Evolutionary conservation across 345 rosid species (phyloP).

Genomic region (Eucalyptus regnans): DNA sequence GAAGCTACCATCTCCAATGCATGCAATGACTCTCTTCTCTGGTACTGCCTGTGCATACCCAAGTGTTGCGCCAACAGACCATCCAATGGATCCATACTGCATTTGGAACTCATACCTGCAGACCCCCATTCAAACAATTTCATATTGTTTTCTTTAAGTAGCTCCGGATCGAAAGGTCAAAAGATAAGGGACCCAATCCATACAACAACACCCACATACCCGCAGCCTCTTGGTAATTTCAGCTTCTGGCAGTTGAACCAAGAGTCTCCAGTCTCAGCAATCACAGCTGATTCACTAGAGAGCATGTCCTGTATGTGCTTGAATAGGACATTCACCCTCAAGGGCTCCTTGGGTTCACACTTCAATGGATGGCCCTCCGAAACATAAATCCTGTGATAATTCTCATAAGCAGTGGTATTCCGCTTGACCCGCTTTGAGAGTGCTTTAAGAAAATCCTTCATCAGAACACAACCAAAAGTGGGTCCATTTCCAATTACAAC

Average conservation of each 20-base stretch:
- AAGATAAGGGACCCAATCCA: neutral
- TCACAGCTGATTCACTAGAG: conserved; percentile 58
- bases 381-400: conserved; percentile 64
- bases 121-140: neutral
- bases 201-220: conserved; percentile 20
- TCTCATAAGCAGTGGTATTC: conserved; percentile 53
- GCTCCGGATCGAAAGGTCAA: neutral
- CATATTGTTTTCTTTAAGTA: neutral
- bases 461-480: conserved; percentile 61
- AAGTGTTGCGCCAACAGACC: conserved; percentile 82
- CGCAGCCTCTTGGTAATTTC: conserved; percentile 60
- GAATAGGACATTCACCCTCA: conserved; percentile 67
- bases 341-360: conserved; percentile 37
- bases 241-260: conserved; percentile 89
- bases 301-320: conserved; percentile 61
- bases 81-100: conserved; percentile 88
- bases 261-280: conserved; percentile 85
- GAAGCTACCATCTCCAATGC: conserved; percentile 84
- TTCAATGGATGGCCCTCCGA: conserved; percentile 49
- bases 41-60: conserved; percentile 77
- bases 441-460: conserved; percentile 61
- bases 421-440: conserved; percentile 41
- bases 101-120: conserved; percentile 76
- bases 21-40: conserved; percentile 65
- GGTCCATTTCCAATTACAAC: conserved; percentile 61